Base-by-base conservation (phyloP, 2,329 filamentous ascomycete genomes). In the Fusarium citri region DNA sequence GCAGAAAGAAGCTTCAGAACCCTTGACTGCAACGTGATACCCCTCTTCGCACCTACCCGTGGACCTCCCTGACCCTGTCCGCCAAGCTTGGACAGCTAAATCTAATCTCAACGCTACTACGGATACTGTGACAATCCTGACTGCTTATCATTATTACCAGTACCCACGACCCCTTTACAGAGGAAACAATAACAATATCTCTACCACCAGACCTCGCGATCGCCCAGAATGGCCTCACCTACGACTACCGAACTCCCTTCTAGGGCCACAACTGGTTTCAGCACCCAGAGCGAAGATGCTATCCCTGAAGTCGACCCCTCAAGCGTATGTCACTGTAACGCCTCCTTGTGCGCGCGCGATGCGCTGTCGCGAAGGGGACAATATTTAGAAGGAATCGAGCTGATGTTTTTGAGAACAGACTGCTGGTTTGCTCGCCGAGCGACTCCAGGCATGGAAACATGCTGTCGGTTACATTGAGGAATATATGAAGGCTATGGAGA, bases 401-500 rank as follows among this genome's bases (percentile, higher is more conserved):
- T 75, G 48, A 73, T 45, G 8, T 23, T 16, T 46, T 20, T 18
- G 15, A 25, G 37, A 22, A 22, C 70, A 93, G 91, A 92, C 92
- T 23, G 89, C 91, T n/a, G 90, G 88, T 42, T 87, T 98, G 51
- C 91, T 99, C 69, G 86, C 91, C 58, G 94, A 98, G 84, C 90
- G 96, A 71, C 86, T 99, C 66, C 92, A 93, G 76, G 96, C 96
- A 48, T 99, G 94, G 94, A 98, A 98, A 80, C 95, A 98, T 80
- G 93, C 94, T 66, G 93, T 94, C 68, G 93, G 86, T 59, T 95
- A 97, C 78, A 86, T 99, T 49, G 94, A 98, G 81, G 94, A 97
- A 54, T 99, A 98, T 79, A 86, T 98, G 76, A 84, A 84, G 30
- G 90, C 92, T 9, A 93, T 94, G 6, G 94, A 97, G 80, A 98